Base-by-base conservation (phyloP, 768 basidiomycete genomes). In the Dentipellis sp. region DNA sequence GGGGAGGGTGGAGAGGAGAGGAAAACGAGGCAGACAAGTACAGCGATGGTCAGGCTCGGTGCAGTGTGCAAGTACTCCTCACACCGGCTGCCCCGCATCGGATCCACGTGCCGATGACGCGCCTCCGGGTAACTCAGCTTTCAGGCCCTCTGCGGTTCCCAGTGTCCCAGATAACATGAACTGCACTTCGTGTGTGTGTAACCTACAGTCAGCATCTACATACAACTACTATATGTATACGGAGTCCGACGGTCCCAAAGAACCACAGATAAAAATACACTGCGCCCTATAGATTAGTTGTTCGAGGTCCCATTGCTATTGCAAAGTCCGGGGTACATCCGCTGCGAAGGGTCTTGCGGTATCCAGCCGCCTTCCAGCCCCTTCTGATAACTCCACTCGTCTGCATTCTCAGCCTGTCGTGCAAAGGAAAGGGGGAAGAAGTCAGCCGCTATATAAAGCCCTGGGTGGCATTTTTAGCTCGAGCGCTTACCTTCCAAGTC, bases 401-500 rank as follows among this genome's bases (percentile, higher is more conserved):
- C 83, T 12, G 81, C 82, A 59, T 77, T 78, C 68, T 88, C 86
- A 4, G 80, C 74, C 79, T 83, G 54, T 2, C 52, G 29, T 29
- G 29, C 29, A 6, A 29, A 6, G 29, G 6, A 29, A 6, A 29
- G 29, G 29, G 29, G 29, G 29, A 23, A 38, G 12, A 38, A 34
- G 42, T 12, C 45, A 10, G 42, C 34, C 21, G 35, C 42, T 12
- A 46, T 54, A 35, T 45, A 10, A 35, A 10, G 10, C 4, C 3
- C 29, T 29, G 29, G 6, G 29, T 29, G 29, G 3, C 29, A 29
- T 29, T 29, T 29, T 29, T 29, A 29, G 29, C 29, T 29, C 29
- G n/a, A n/a, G n/a, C n/a, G n/a, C 76, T 22, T 50, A 81, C 84
- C 78, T 88, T 88, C 87, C 87, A 88, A 7, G 86, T 81, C 85